Percentiles rank a stretch among this genome's conserved stretches.
Conservation (phyloP, 1,139 yeast genomes). For the Meyerozyma elateridarum region DNA sequence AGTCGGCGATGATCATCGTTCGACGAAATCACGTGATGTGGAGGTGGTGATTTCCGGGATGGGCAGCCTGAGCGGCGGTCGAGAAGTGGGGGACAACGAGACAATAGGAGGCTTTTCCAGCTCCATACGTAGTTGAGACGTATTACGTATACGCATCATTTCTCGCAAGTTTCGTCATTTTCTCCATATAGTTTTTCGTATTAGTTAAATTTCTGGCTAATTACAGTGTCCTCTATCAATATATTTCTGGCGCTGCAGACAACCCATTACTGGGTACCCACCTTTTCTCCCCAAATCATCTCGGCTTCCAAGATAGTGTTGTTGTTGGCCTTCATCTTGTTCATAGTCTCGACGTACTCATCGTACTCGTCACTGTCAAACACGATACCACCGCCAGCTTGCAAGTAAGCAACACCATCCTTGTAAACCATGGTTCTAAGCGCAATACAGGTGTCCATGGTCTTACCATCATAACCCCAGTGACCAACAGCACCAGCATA, state of each 20-base stretch:
- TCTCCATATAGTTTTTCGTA: too few species aligned
- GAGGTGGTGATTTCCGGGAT: too few species aligned
- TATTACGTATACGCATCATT: too few species aligned
- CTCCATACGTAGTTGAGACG: too few species aligned
- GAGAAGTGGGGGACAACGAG: too few species aligned
- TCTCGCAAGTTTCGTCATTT: too few species aligned
- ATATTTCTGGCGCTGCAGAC: too few species aligned
- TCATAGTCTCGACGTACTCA: constrained; percentile 93
- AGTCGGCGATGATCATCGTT: constrained; percentile 5
- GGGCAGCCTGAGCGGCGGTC: too few species aligned
- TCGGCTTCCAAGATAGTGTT: constrained; percentile 89
- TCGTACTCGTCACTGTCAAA: constrained; percentile 92
- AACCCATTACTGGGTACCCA: constrained; percentile 28
- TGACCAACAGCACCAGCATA: constrained; percentile 99
- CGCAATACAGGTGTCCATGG: constrained; percentile 97
- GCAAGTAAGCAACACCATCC: constrained; percentile 85
- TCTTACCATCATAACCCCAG: constrained; percentile 90
- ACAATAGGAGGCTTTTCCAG: too few species aligned
- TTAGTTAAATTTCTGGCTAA: too few species aligned
- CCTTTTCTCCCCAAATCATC: constrained; percentile 60
- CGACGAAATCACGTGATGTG: too few species aligned
- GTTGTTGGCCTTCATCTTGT: constrained; percentile 93
- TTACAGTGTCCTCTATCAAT: too few species aligned
- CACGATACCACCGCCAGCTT: constrained; percentile 98
- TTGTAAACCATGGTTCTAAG: constrained; percentile 93